These are phyloP conservation scores for Saccharomycopsis hybrid DNA, from an alignment of 1,139 yeast genomes.

Conservation along the genomic window DNA sequence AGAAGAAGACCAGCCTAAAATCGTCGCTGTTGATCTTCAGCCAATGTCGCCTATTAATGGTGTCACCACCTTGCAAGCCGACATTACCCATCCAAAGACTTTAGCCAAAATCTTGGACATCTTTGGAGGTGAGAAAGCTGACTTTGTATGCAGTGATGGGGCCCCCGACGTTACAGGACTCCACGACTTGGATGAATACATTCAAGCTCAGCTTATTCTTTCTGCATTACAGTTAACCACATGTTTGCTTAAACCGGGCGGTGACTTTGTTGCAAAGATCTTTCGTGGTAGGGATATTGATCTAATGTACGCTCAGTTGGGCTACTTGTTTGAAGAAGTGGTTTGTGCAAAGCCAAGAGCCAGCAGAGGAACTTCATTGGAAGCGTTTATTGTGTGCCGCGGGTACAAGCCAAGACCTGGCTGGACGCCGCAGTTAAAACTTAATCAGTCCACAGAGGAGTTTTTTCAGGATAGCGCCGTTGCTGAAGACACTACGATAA, in stretches of 20 bases:
- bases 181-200: constrained; percentile 93
- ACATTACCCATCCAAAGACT: constrained; percentile 92
- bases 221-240: constrained; percentile 90
- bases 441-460: constrained; percentile 66
- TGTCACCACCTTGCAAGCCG: constrained; percentile 88
- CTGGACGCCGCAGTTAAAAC: constrained; percentile 66
- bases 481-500: too few relatives aligned
- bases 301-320: constrained; percentile 79
- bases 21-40: constrained; percentile 91
- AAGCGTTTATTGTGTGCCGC: constrained; percentile 87
- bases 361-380: constrained; percentile 88
- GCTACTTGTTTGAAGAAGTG: constrained; percentile 75
- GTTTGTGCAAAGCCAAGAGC: constrained; percentile 95
- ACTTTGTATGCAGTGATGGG: constrained; percentile 93
- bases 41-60: constrained; percentile 95
- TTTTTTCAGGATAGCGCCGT: constrained; percentile 64
- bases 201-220: constrained; percentile 87
- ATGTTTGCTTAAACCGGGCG: constrained; percentile 81
- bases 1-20: constrained; percentile 49
- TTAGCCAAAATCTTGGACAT: constrained; percentile 64
- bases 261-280: constrained; percentile 90
- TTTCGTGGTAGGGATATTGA: constrained; percentile 95
- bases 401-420: constrained; percentile 77
- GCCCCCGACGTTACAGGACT: constrained; percentile 98
- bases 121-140: constrained; percentile 90